These are phyloP conservation scores for Calonectria montana DNA, from an alignment of 2,329 filamentous ascomycete species.

Conservation along the genomic window DNA sequence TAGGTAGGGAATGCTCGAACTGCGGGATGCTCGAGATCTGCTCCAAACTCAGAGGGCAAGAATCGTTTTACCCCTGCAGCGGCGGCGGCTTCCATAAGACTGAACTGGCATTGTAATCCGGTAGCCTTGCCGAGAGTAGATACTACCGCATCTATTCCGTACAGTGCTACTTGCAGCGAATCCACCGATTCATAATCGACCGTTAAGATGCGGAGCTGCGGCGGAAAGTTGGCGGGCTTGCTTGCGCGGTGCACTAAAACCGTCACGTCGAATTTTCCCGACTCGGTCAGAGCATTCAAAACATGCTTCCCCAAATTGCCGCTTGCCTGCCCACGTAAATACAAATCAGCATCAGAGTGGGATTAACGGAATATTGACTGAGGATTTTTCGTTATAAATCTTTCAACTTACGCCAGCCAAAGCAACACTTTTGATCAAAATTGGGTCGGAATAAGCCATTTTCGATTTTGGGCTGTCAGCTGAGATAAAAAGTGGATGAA, in stretches of 20 bases:
- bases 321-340: neutral
- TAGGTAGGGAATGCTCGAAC: conserved; percentile 15
- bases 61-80: conserved; percentile 13
- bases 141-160: conserved; percentile 8
- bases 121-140: conserved; percentile 14
- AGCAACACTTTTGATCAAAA: neutral
- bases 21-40: conserved; percentile 6
- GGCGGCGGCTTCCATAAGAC: conserved; percentile 14
- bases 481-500: neutral
- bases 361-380: neutral
- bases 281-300: neutral
- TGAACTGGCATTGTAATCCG: conserved; percentile 10
- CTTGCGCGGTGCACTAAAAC: neutral
- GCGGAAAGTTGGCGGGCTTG: neutral
- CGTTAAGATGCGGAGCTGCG: neutral
- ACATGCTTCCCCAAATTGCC: conserved; percentile 12
- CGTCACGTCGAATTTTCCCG: conserved; percentile 2
- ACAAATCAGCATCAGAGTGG: neutral
- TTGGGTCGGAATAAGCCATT: neutral
- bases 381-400: neutral
- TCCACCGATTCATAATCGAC: conserved; percentile 15
- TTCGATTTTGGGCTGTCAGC: neutral
- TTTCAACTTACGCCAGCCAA: neutral
- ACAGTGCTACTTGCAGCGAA: conserved; percentile 1
- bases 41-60: conserved; percentile 18